Evolutionary conservation across 2,329 filamentous ascomycete species (phyloP).

Genomic region (Arthroderma sp.): DNA sequence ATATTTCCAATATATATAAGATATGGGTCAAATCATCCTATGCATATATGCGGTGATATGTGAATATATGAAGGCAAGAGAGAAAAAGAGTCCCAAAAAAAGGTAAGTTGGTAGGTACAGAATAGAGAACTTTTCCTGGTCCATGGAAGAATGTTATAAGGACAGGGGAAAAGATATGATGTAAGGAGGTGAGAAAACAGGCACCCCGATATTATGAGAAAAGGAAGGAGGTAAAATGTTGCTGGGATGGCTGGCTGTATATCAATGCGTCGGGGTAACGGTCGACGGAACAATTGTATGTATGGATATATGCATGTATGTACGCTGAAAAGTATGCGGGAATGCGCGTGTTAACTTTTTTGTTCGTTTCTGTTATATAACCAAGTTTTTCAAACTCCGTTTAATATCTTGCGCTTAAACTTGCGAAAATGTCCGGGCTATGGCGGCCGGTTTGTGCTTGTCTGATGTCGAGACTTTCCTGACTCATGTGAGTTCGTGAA

Average conservation of each 20-base stretch:
- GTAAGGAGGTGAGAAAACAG: background rate
- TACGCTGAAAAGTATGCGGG: slow-evolving; percentile 1
- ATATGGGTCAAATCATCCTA: background rate
- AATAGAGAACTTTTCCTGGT: background rate
- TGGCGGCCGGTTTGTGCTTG: slow-evolving; percentile 37
- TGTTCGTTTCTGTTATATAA: background rate
- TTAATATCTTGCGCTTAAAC: slow-evolving; percentile 35
- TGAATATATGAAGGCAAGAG: background rate
- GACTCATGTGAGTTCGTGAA: slow-evolving; percentile 32
- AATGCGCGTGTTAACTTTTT: background rate
- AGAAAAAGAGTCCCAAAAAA: background rate
- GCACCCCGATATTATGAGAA: too few relatives aligned
- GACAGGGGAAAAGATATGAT: background rate
- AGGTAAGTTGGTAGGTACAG: background rate
- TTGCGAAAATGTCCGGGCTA: slow-evolving; percentile 41
- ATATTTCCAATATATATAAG: background rate
- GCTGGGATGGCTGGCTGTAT: too few relatives aligned
- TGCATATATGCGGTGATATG: too few relatives aligned
- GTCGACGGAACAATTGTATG: background rate
- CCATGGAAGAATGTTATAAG: too few relatives aligned
- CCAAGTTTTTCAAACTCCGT: slow-evolving; percentile 16
- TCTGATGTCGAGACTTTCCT: slow-evolving; percentile 39
- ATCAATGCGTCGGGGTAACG: background rate
- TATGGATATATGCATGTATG: background rate
- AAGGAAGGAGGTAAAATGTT: too few relatives aligned